Evolutionary conservation across 306 rosid genomes (phyloP).

Genomic region (Boehmeria nivea): DNA sequence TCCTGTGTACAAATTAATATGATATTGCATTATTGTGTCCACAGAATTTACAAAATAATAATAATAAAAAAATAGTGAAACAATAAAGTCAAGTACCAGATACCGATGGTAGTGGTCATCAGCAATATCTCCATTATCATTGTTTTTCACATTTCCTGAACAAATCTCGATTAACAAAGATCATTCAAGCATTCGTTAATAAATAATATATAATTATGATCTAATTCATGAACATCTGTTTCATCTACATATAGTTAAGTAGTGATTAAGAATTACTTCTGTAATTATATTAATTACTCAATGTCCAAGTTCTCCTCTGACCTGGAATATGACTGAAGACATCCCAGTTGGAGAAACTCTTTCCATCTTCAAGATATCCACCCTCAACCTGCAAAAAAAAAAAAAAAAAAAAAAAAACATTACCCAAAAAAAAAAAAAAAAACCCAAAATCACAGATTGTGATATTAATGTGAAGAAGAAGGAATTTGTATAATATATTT

Average conservation of each 20-base stretch:
- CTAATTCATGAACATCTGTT: neutral
- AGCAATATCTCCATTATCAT: conserved; percentile 60
- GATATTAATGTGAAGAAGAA: too few species aligned
- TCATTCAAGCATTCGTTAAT: too few species aligned
- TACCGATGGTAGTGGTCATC: conserved; percentile 66
- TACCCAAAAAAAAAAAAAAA: too few species aligned
- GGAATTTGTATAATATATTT: too few species aligned
- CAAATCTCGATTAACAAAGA: neutral
- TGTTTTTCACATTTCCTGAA: conserved; percentile 40
- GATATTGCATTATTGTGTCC: too few species aligned
- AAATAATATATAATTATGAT: neutral
- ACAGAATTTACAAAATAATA: neutral
- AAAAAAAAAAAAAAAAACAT: too few species aligned
- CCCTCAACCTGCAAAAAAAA: conserved; percentile 56
- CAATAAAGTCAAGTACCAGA: neutral
- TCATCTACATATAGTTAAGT: too few species aligned
- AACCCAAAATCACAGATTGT: too few species aligned
- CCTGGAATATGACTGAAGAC: conserved; percentile 47
- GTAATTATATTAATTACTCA: too few species aligned
- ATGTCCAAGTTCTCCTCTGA: too few species aligned
- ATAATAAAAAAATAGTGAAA: too few species aligned
- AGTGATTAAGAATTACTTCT: too few species aligned
- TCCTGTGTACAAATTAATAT: conserved; percentile 24
- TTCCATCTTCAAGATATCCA: conserved; percentile 55
- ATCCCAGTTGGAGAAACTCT: conserved; percentile 55